Percentiles rank a stretch among this genome's conserved stretches.
Conservation (phyloP, 2,329 filamentous ascomycete species). For the Xylaria multiplex region DNA sequence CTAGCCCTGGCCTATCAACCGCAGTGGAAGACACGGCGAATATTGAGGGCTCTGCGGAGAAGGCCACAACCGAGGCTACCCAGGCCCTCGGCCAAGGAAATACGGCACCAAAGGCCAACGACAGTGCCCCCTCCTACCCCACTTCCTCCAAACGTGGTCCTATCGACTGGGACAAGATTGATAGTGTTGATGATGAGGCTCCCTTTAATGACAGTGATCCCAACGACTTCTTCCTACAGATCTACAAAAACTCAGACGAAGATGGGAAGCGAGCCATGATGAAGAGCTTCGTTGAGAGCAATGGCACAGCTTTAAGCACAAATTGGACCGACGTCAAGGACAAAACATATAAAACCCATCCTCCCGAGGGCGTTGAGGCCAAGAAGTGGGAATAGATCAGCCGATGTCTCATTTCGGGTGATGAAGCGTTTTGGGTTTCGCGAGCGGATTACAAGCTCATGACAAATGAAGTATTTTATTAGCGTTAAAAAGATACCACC, state of each 20-base stretch:
- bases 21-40: conserved; percentile 19
- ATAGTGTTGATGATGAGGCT: conserved; percentile 61
- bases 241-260: conserved; percentile 79
- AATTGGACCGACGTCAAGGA: conserved; percentile 86
- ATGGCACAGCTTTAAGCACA: conserved; percentile 90
- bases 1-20: conserved; percentile 18
- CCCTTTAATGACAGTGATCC: conserved; percentile 70
- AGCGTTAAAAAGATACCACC: conserved; percentile 32
- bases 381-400: conserved; percentile 69
- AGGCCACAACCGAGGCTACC: conserved; percentile 20
- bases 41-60: conserved; percentile 28
- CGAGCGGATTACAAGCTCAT: conserved; percentile 8
- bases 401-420: conserved; percentile 14
- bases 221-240: conserved; percentile 87
- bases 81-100: conserved; percentile 6
- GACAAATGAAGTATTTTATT: conserved; percentile 7
- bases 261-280: conserved; percentile 94
- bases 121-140: conserved; percentile 72
- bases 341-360: conserved; percentile 75
- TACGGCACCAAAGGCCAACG: conserved; percentile 24
- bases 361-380: conserved; percentile 80
- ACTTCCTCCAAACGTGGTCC: conserved; percentile 84
- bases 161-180: conserved; percentile 92
- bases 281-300: conserved; percentile 95
- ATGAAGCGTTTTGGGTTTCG: conserved; percentile 25